Percentiles rank a stretch among this genome's conserved stretches.
Evolutionary conservation across 2,329 filamentous ascomycete species (phyloP).

Genomic region (Colletotrichum spinosum): DNA sequence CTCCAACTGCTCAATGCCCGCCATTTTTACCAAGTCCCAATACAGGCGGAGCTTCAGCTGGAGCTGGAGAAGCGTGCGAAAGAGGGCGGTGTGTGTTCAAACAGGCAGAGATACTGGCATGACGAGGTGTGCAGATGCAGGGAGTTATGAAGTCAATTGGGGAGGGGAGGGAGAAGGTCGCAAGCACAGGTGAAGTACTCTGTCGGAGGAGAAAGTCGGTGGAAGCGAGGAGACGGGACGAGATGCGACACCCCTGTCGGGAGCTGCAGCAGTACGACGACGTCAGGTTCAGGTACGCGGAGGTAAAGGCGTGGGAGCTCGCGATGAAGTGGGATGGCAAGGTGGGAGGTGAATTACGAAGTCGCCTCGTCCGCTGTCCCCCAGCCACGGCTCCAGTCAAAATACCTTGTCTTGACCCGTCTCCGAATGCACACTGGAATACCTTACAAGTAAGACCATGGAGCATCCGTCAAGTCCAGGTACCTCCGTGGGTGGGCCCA

Average conservation of each 20-base stretch:
- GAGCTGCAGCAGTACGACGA: slow-evolving; percentile 17
- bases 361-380: too few relatives aligned
- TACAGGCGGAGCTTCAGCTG: slow-evolving; percentile 18
- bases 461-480: too few relatives aligned
- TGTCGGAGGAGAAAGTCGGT: slow-evolving; percentile 16
- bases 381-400: too few relatives aligned
- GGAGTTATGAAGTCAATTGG: slow-evolving; percentile 21
- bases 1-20: slow-evolving; percentile 95
- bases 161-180: slow-evolving; percentile 4
- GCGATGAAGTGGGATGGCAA: neutral
- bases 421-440: too few relatives aligned
- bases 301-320: neutral
- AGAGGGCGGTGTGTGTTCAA: neutral
- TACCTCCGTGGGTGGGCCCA: too few relatives aligned
- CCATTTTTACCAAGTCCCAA: slow-evolving; percentile 67
- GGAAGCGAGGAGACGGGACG: slow-evolving; percentile 10
- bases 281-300: slow-evolving; percentile 15
- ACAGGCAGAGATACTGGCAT: slow-evolving; percentile 2
- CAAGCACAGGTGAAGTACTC: slow-evolving; percentile 13
- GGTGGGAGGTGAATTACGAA: neutral
- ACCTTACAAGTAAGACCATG: too few relatives aligned
- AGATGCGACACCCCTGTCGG: slow-evolving; percentile 37
- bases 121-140: slow-evolving; percentile 16
- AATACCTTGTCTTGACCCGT: too few relatives aligned
- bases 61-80: slow-evolving; percentile 1